Conservation (phyloP, 169 alveolate genomes). For the Perkinsus olseni region DNA sequence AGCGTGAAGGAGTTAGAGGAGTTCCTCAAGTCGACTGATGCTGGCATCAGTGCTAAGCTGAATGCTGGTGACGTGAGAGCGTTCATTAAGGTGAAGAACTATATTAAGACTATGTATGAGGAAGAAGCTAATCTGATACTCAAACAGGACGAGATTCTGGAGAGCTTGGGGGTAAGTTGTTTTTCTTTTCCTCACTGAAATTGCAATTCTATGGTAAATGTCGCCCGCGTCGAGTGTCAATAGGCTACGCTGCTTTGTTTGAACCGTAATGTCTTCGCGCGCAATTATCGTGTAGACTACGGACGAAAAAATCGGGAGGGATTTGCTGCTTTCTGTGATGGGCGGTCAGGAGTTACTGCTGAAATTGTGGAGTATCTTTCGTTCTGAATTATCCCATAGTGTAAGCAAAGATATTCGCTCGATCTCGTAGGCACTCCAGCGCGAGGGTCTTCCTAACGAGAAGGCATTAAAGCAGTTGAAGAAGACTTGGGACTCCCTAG, state of each 20-base stretch:
- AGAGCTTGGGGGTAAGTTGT: not conserved
- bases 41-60: slow-evolving; percentile 59
- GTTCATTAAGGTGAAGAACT: slow-evolving; percentile 65
- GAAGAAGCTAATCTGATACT: slow-evolving; percentile 49
- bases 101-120: slow-evolving; percentile 66
- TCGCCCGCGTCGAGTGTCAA: no score
- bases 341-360: no score
- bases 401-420: no score
- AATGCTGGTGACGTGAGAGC: slow-evolving; percentile 65
- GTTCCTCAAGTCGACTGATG: slow-evolving; percentile 52
- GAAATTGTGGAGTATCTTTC: no score
- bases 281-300: no score
- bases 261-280: no score
- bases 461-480: slow-evolving; percentile 59
- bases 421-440: slow-evolving; percentile 39
- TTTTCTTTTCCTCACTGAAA: not conserved
- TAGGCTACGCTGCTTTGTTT: no score
- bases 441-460: slow-evolving; percentile 54
- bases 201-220: no score
- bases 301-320: no score
- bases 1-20: slow-evolving; percentile 52
- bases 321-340: no score
- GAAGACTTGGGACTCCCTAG: slow-evolving; percentile 63
- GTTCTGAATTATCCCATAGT: no score
- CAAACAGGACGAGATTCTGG: slow-evolving; percentile 38